phyloP scores from a whole-genome alignment of 2,329 filamentous ascomycete genomes.

The Mariannaea sp. region DNA sequence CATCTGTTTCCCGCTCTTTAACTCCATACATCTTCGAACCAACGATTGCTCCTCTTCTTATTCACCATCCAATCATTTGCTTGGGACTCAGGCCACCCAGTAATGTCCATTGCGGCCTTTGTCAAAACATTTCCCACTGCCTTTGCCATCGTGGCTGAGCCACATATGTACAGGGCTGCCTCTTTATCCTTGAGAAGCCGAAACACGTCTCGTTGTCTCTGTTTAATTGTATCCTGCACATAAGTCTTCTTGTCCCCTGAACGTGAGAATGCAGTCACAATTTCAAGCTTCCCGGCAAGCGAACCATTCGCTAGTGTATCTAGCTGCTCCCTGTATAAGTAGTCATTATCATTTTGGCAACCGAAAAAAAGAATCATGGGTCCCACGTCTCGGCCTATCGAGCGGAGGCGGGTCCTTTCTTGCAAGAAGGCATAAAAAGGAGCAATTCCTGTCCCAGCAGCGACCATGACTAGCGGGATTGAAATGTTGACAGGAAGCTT shows the following conservation, averaged over 20 bases:
- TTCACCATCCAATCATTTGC: slow-evolving; percentile 4
- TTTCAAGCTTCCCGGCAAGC: slow-evolving; percentile 7
- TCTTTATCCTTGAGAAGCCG: slow-evolving; percentile 11
- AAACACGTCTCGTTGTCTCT: not conserved
- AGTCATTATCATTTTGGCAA: slow-evolving; percentile 12
- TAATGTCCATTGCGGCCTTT: slow-evolving; percentile 2
- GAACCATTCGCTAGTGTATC: not conserved
- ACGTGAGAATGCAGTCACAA: slow-evolving; percentile 15
- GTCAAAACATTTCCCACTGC: slow-evolving; percentile 1
- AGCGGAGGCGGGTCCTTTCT: slow-evolving; percentile 11
- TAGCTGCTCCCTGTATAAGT: slow-evolving; percentile 11
- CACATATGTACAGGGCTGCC: slow-evolving; percentile 15
- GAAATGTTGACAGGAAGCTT: slow-evolving; percentile 8
- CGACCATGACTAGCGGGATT: slow-evolving; percentile 17
- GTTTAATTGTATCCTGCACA: slow-evolving; percentile 12
- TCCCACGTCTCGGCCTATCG: slow-evolving; percentile 8
- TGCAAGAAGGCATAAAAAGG: slow-evolving; percentile 17
- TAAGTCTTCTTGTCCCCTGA: slow-evolving; percentile 3
- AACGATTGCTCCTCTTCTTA: slow-evolving; percentile 13
- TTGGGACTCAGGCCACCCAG: slow-evolving; percentile 4
- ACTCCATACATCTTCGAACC: slow-evolving; percentile 22
- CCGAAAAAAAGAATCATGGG: slow-evolving; percentile 18
- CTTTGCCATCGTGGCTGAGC: slow-evolving; percentile 18
- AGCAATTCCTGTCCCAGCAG: slow-evolving; percentile 17
- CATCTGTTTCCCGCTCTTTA: too few relatives aligned